Evolutionary conservation across 208 protist species (phyloP), one percentile per base, ranked within the genome.

Genomic region (Phytomonas sp.): DNA sequence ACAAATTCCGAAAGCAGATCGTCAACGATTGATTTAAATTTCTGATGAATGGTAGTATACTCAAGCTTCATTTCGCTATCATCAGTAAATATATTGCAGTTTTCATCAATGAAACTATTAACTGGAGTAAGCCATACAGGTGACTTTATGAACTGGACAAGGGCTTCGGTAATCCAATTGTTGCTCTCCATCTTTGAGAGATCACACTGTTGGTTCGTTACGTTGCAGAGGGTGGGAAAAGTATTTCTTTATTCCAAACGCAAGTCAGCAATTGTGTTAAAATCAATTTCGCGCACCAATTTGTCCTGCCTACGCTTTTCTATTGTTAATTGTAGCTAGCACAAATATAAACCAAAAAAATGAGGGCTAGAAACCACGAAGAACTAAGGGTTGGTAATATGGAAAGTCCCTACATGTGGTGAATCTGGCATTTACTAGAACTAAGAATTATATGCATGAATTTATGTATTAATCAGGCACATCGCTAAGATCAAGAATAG

Each of bases 21-120:
- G 66, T 98, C 94, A 17, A 96, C 81, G 5, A 98, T 82, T 26
- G 83, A 67, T 13, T 80, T 68, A 71, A 97, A 98, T 59, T 87
- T 66, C 23, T 89, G 70, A 78, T 97, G 89, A 43, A 96, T 76
- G 1, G 77, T 70, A 0, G 87, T 97, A 80, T 96, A 92, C 74
- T 95, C 88, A 4, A 98, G 64, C 75, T 91, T 94, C 85, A 96
- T 94, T 65, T 96, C 93, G 4, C 73, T 76, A 51, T 96, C 91
- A 26, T 85, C 83, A 33, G 86, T 89, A 67, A 98, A 98, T 2
- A 96, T 31, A 43, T 73, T 83, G 79, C 94, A 98, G 75, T 96
- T 87, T 8, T 97, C 92, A 71, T 98, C 94, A 31, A 97, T 76
- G 80, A 97, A 98, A 73, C 92, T 84, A 37, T 94, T 80, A 17